These are phyloP conservation scores for Sclerotinia subarctica DNA, from an alignment of 2,329 filamentous ascomycete genomes.

Conservation along the genomic window DNA sequence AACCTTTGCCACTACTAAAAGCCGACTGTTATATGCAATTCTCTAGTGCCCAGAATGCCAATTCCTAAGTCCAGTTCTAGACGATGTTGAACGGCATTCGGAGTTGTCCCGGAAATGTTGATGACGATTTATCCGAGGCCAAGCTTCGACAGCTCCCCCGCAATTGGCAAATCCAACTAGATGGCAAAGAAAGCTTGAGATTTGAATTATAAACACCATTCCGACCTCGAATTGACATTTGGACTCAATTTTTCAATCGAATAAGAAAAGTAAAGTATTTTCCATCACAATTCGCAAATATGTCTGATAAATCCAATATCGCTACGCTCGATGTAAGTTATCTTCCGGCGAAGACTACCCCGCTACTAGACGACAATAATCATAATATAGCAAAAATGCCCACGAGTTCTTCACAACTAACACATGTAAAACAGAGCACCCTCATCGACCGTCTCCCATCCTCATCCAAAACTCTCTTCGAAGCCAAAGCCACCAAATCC, in stretches of 20 bases:
- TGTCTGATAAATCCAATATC: constrained; percentile 20
- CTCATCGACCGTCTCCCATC: constrained; percentile 66
- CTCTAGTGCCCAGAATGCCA: neutral
- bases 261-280: neutral
- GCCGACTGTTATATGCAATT: neutral
- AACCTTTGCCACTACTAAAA: neutral
- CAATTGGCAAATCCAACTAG: constrained; percentile 5
- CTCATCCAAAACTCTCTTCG: constrained; percentile 71
- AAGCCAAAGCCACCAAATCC: constrained; percentile 71
- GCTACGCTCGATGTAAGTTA: constrained; percentile 22
- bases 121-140: neutral
- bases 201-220: neutral
- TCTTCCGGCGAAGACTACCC: neutral
- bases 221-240: neutral
- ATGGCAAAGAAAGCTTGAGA: neutral
- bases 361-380: constrained; percentile 20
- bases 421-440: constrained; percentile 49
- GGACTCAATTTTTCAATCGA: neutral
- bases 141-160: constrained; percentile 9
- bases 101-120: constrained; percentile 15
- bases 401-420: constrained; percentile 21
- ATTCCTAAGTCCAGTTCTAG: neutral
- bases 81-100: neutral
- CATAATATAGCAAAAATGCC: neutral
- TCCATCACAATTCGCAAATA: neutral